Evolutionary conservation across 2,329 filamentous ascomycete species (phyloP).

Genomic region (Aspergillus eucalypticola): DNA sequence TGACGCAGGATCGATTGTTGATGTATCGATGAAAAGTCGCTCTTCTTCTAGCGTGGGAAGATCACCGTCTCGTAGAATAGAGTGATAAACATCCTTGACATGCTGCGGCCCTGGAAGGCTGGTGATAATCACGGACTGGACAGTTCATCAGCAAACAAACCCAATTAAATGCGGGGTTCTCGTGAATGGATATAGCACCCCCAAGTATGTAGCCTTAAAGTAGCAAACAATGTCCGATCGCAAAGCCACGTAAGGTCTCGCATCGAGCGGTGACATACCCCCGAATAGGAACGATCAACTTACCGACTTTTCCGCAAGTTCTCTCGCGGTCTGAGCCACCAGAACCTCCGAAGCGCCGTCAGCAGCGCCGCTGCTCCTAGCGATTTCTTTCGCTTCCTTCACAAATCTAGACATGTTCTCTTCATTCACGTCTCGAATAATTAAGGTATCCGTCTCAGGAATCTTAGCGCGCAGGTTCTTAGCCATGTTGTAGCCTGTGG

Average conservation of each 20-base stretch:
- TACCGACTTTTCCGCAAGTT: conserved; percentile 69
- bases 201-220: background rate
- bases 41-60: conserved; percentile 56
- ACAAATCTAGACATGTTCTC: conserved; percentile 58
- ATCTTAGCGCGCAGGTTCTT: conserved; percentile 69
- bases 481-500: conserved; percentile 69
- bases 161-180: background rate
- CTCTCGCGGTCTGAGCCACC: conserved; percentile 58
- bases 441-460: conserved; percentile 61
- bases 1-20: conserved; percentile 89
- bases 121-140: conserved; percentile 80
- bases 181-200: background rate
- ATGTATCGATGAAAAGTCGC: conserved; percentile 90
- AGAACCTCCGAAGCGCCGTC: conserved; percentile 51
- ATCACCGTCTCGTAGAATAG: conserved; percentile 64
- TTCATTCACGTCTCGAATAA: conserved; percentile 66
- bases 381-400: conserved; percentile 49
- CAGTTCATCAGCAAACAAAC: conserved; percentile 10
- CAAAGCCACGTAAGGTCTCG: background rate
- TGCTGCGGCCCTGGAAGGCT: conserved; percentile 87
- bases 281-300: conserved; percentile 31
- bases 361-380: conserved; percentile 27
- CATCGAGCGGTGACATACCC: background rate
- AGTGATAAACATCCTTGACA: conserved; percentile 77
- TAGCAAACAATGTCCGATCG: background rate